Evolutionary conservation across 192 early-diverging fungal genomes (phyloP).

Genomic region (Gaertneriomyces sp.): DNA sequence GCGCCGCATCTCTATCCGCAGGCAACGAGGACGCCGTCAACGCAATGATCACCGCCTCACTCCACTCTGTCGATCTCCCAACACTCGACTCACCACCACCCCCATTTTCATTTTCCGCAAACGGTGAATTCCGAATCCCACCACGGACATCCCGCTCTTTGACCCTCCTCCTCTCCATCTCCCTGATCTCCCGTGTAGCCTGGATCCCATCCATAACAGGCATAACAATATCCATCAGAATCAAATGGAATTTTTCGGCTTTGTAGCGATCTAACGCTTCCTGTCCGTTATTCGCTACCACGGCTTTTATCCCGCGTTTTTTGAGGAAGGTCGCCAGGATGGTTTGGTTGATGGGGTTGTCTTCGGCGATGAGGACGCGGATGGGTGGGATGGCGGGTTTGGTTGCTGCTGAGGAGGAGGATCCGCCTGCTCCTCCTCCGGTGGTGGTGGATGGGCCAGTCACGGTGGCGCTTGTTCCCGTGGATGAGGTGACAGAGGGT

Average conservation of each 20-base stretch:
- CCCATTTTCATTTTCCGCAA: not conserved
- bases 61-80: no score
- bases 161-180: conserved; percentile 41
- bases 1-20: conserved; percentile 66
- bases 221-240: conserved; percentile 31
- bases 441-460: not conserved
- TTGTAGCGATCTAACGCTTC: conserved; percentile 80
- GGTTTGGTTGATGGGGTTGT: conserved; percentile 63
- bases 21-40: conserved; percentile 75
- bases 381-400: conserved; percentile 21
- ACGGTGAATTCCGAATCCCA: not conserved
- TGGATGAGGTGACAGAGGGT: not conserved
- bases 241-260: conserved; percentile 18
- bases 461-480: no score
- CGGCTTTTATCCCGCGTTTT: conserved; percentile 32
- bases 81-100: not conserved
- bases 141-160: not conserved
- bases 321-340: conserved; percentile 56
- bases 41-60: conserved; percentile 76
- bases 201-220: conserved; percentile 35
- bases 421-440: no score
- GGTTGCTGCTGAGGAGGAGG: conserved; percentile 6
- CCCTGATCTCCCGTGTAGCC: conserved; percentile 23
- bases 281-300: conserved; percentile 70
- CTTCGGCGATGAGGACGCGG: conserved; percentile 60